Conservation (phyloP, 306 rosid genomes). For the Astragalus membranaceus region DNA sequence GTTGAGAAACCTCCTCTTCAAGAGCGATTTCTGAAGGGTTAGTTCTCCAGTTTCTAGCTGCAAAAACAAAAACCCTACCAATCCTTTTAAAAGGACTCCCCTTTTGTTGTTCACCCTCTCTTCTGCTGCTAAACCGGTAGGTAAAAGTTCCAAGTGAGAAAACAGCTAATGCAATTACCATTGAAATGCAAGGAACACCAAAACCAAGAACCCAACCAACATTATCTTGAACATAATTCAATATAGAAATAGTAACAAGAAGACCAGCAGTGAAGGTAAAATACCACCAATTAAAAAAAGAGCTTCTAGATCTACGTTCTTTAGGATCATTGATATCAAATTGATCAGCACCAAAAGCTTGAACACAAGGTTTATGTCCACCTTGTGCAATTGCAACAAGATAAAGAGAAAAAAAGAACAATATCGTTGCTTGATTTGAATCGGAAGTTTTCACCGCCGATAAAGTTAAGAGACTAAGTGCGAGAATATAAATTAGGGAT, state of each 20-base stretch:
- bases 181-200: constrained; percentile 44
- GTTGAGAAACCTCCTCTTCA: background rate
- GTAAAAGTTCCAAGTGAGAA: constrained; percentile 45
- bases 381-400: constrained; percentile 59
- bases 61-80: constrained; percentile 30
- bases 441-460: constrained; percentile 32
- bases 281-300: background rate
- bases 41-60: constrained; percentile 23
- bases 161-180: constrained; percentile 38
- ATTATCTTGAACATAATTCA: constrained; percentile 38
- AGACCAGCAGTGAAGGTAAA: constrained; percentile 30
- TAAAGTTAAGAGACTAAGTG: constrained; percentile 40
- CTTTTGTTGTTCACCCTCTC: constrained; percentile 12
- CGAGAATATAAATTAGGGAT: constrained; percentile 44
- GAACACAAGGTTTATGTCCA: constrained; percentile 78
- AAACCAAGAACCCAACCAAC: constrained; percentile 55
- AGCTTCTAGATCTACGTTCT: constrained; percentile 52
- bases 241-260: constrained; percentile 17
- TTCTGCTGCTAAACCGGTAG: constrained; percentile 25
- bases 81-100: constrained; percentile 32
- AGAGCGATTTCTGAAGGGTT: background rate
- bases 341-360: constrained; percentile 78
- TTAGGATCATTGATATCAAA: constrained; percentile 43
- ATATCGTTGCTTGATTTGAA: constrained; percentile 23
- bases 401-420: constrained; percentile 55